Conservation (phyloP, 805 yeast species). For the Kodamaea jinghongensis region DNA sequence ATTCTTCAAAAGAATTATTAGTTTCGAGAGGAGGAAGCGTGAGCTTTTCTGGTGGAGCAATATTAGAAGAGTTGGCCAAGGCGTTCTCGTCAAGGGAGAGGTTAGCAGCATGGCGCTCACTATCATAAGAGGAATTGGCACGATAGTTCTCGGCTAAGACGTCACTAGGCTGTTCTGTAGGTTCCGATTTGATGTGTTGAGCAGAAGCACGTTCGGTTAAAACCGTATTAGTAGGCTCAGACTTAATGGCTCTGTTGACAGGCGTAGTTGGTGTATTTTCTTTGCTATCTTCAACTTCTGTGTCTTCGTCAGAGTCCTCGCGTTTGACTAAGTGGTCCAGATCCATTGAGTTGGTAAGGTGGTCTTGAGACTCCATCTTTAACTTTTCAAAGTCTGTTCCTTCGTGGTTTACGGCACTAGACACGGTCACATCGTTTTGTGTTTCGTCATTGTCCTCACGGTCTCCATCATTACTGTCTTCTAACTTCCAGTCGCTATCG, state of each 20-base stretch:
- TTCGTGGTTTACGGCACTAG: constrained; percentile 8
- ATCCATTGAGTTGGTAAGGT: constrained; percentile 4
- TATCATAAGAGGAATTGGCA: background rate
- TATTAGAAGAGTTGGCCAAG: constrained; percentile 44
- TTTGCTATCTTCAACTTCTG: no score
- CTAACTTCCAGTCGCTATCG: constrained; percentile 37
- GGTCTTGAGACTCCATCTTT: constrained; percentile 6
- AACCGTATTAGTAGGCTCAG: no score
- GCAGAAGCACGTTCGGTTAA: no score
- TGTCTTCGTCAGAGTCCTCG: no score
- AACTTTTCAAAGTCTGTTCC: constrained; percentile 13
- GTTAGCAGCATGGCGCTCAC: no score
- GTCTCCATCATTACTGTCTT: constrained; percentile 39
- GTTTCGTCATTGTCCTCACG: constrained; percentile 34
- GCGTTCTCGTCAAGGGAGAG: constrained; percentile 12
- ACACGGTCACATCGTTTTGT: constrained; percentile 15
- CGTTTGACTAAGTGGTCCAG: no score
- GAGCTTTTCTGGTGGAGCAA: constrained; percentile 33
- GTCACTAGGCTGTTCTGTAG: no score
- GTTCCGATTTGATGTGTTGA: no score
- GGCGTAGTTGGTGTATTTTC: no score
- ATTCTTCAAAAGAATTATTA: constrained; percentile 41
- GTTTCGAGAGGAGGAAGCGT: constrained; percentile 42
- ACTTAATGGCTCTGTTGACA: no score
- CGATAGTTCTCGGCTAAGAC: no score